Conservation (phyloP, 768 basidiomycete genomes). For the Hemileccinum rubropunctum region DNA sequence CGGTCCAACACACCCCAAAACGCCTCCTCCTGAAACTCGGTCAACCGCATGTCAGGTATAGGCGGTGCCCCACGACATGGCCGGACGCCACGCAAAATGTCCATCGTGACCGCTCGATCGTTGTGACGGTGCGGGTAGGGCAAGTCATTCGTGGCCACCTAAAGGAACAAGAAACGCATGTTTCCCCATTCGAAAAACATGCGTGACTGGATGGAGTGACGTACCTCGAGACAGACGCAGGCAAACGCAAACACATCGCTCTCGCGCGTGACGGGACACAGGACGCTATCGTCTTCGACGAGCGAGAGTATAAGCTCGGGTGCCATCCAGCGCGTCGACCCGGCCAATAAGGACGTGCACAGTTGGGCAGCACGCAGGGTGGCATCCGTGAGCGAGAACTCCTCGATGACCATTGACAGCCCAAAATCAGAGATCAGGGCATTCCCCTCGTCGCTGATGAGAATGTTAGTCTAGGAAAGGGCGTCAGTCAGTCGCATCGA, state of each 20-base stretch:
- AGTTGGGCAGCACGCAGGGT: conserved; percentile 22
- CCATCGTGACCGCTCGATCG: conserved; percentile 54
- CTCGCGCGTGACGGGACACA: conserved; percentile 45
- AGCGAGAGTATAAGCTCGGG: conserved; percentile 54
- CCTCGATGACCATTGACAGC: conserved; percentile 55
- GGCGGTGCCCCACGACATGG: conserved; percentile 38
- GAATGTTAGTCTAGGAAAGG: conserved; percentile 49
- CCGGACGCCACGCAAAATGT: conserved; percentile 50
- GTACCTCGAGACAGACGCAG: conserved; percentile 57
- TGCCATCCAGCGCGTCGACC: conserved; percentile 42
- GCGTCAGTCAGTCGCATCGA: not conserved
- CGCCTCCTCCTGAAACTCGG: conserved; percentile 23
- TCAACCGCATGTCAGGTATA: conserved; percentile 15
- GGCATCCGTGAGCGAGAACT: conserved; percentile 37
- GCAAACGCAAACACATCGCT: conserved; percentile 64
- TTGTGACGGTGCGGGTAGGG: conserved; percentile 54
- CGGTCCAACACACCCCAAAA: conserved; percentile 45
- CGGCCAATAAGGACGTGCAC: conserved; percentile 32
- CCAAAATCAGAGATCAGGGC: conserved; percentile 65
- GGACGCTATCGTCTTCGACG: conserved; percentile 42
- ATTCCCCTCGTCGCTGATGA: conserved; percentile 49
- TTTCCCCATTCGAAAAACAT: no score
- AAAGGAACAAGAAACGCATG: not conserved
- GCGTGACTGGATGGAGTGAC: not conserved
- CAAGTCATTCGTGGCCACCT: conserved; percentile 51